Evolutionary conservation across 306 rosid species (phyloP).

Genomic region (Glycine tomentella): DNA sequence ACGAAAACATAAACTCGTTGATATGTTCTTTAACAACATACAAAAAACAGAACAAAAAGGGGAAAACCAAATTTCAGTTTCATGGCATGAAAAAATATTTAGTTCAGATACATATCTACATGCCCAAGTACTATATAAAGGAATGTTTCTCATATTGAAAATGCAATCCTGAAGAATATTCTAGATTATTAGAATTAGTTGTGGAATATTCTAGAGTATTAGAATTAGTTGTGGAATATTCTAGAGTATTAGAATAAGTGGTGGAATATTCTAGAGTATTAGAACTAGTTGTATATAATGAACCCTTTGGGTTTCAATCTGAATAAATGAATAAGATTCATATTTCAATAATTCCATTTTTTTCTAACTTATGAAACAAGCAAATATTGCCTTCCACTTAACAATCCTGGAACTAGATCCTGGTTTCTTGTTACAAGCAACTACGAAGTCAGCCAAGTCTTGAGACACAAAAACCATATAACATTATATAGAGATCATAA

Average conservation of each 20-base stretch:
- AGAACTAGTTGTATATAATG: too few species aligned
- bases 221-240: too few species aligned
- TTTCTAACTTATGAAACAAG: too few species aligned
- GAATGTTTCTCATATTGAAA: neutral
- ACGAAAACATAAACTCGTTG: constrained; percentile 84
- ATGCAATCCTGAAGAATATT: too few species aligned
- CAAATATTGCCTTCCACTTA: neutral
- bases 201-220: too few species aligned
- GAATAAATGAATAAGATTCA: too few species aligned
- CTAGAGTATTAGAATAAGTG: too few species aligned
- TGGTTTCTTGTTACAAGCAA: neutral
- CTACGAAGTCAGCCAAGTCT: neutral
- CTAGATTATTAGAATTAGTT: too few species aligned
- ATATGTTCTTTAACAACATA: constrained; percentile 67
- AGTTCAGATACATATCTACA: neutral
- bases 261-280: too few species aligned
- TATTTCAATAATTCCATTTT: too few species aligned
- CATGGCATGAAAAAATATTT: constrained; percentile 29
- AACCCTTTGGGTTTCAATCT: too few species aligned
- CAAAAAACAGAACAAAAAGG: constrained; percentile 30
- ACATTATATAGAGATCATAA: neutral
- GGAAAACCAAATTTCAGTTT: constrained; percentile 37
- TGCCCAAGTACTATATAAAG: neutral
- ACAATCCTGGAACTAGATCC: neutral
- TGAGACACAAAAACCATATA: neutral